Evolutionary conservation across 352 stramenopile genomes (phyloP), one percentile per base, ranked within the genome.

Genomic region (Phytopythium ostracodes): DNA sequence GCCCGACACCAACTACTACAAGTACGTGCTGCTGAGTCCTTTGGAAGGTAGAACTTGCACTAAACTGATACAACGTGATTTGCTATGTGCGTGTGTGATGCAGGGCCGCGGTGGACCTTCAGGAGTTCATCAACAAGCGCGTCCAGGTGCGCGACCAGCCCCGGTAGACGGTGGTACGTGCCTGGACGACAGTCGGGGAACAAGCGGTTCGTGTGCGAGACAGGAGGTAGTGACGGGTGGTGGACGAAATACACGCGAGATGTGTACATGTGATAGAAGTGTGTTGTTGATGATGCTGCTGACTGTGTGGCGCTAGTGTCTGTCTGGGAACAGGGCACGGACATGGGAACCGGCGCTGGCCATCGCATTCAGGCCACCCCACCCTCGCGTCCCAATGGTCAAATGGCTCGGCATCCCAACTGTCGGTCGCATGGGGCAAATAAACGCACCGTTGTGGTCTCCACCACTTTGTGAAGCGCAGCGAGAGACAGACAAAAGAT

Each of bases 1-100:
- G 17, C 80, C 87, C 56, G 88, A 89, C 20, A 98, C 92, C 63
- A 98, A 98, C 72, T 98, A 98, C 72, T 98, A 98, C 75, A 98
- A 96, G 85, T 98, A 92, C 56, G 82, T 86, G n/a, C n/a, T n/a
- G n/a, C n/a, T n/a, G n/a, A n/a, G n/a, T n/a, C n/a, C n/a, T n/a
- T n/a, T n/a, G 29, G 29, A 33, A 33, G 29, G 29, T 7, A 33
- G 4, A 33, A 33, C 29, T 44, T 15, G 38, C n/a, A 20, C 20
- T n/a, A 15, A 47, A 18, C 22, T 43, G 9, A 46, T 18, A 18
- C 52, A 3, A 53, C 11, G 27, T 65, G 11, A 50, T 10, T 7
- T 33, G 29, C n/a, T 58, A 0, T 61, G 20, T 59, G 60, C 38
- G 15, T 42, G 12, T 54, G 15, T 29, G 11, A 53, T 49, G 8